phyloP scores from a whole-genome alignment of 176 grass and related monocot genomes.

The Oryza punctata region DNA sequence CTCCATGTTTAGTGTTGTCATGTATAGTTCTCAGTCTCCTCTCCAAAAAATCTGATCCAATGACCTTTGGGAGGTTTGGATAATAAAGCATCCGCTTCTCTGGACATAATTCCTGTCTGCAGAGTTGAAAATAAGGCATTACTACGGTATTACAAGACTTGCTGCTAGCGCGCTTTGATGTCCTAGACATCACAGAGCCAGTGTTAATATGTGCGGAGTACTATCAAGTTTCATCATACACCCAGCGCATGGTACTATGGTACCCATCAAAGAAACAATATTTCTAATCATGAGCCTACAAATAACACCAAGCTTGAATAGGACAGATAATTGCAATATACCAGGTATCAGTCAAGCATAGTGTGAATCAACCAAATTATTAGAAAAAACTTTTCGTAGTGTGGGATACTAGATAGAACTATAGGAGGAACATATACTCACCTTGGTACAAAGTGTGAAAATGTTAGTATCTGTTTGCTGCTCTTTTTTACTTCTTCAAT shows the following conservation, averaged over 20 bases:
- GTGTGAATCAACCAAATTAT: constrained; percentile 16
- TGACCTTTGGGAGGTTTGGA: constrained; percentile 88
- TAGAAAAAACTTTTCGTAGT: neutral
- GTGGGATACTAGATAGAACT: neutral
- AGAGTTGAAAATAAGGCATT: constrained; percentile 16
- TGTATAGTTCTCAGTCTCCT: constrained; percentile 80
- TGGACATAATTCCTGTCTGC: constrained; percentile 93
- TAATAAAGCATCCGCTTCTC: constrained; percentile 99
- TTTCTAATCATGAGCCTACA: constrained; percentile 8
- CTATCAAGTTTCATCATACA: neutral
- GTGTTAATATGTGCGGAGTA: neutral
- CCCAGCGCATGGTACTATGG: neutral
- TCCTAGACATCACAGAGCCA: constrained; percentile 1
- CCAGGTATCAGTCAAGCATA: too few relatives aligned
- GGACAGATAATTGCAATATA: neutral
- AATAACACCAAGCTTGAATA: constrained; percentile 12
- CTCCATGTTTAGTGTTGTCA: constrained; percentile 32
- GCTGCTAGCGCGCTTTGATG: neutral
- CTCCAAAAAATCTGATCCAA: constrained; percentile 85
- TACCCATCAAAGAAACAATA: neutral
- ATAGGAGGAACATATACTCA: constrained; percentile 29
- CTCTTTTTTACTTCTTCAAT: constrained; percentile 75
- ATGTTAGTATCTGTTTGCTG: constrained; percentile 77
- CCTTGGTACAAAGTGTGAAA: constrained; percentile 99
- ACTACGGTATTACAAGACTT: neutral